phyloP scores from a whole-genome alignment of 2,329 filamentous ascomycete species.

The Zymoseptoria brevis region DNA sequence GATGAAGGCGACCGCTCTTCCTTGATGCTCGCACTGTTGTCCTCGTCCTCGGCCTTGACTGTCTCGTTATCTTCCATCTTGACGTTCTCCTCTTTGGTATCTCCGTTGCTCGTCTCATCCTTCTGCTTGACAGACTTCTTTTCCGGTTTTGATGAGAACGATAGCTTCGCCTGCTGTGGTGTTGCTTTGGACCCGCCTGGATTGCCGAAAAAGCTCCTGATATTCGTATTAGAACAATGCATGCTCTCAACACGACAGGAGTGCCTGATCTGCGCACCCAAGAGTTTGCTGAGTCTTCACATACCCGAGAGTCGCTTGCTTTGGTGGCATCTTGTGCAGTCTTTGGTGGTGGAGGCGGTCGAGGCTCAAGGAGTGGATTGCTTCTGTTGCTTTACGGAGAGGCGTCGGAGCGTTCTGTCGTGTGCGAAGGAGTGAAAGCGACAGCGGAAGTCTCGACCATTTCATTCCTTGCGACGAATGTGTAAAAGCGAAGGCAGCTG shows the following conservation, averaged over 20 bases:
- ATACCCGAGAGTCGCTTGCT: conserved; percentile 84
- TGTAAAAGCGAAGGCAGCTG: neutral
- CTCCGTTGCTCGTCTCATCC: conserved; percentile 18
- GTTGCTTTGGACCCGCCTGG: conserved; percentile 52
- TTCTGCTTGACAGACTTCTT: conserved; percentile 12
- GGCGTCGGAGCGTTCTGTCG: neutral
- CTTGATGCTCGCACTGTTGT: conserved; percentile 19
- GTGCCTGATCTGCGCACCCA: conserved; percentile 46
- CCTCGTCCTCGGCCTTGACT: conserved; percentile 16
- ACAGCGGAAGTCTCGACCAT: neutral
- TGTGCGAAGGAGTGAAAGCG: neutral
- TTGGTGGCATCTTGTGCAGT: conserved; percentile 41
- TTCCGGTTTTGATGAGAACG: conserved; percentile 50
- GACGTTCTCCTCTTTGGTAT: conserved; percentile 28
- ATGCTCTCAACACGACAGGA: neutral
- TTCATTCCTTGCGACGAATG: neutral
- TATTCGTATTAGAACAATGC: conserved; percentile 1
- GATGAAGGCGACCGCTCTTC: conserved; percentile 12
- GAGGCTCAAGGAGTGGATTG: neutral
- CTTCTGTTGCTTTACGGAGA: neutral
- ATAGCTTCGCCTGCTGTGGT: conserved; percentile 68
- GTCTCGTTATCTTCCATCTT: conserved; percentile 24
- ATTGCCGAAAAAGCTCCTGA: conserved; percentile 77
- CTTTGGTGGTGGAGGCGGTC: neutral
- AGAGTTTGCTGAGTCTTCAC: conserved; percentile 69